Evolutionary conservation across 2,329 filamentous ascomycete species (phyloP), one percentile per base, ranked within the genome.

Genomic region (Aspergillus latus): DNA sequence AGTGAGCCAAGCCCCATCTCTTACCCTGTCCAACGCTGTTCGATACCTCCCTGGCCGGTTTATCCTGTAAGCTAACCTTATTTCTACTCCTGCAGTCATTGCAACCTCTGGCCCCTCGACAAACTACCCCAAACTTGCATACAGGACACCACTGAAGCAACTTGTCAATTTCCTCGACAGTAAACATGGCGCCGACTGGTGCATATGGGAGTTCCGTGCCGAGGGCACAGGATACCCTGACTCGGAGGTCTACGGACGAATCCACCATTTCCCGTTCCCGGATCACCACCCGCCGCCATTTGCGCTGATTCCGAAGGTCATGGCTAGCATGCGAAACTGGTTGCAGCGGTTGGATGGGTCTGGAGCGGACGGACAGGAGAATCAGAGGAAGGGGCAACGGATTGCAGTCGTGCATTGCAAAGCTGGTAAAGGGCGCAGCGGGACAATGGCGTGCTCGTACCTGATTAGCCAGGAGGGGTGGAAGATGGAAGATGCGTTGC

Each of bases 251-350:
- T 91, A 96, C 71, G 82, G 85, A 34, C 83, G 92, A 2, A 87
- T 97, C 61, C 84, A 88, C 61, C 94, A 99, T 75, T 97, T 92
- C 68, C 94, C 94, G 0, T 99, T 90, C 86, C 94, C 94, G 0
- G 94, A 99, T 71, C 94, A 99, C 70, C 94, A 99, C 71, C 94
- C 94, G 3, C 94, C 94, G 51, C 94, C 94, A 0, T 99, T 99
- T 67, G 82, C 86, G 21, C 80, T 97, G 16, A 87, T 99, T 36
- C 93, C 93, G 0, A 81, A 90, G 74, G 92, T 97, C 59, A 86
- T 97, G 82, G 92, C 87, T 1, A 90, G 89, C 66, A 97, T 99
- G 92, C 83, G 89, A 58, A 90, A 93, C 67, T 97, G 93, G 91
- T 72, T 95, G 52, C 78, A 82, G 46, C 71, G 75, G 0, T 68